Base-by-base conservation (phyloP, 768 basidiomycete genomes). In the Pleurotus giganteus region DNA sequence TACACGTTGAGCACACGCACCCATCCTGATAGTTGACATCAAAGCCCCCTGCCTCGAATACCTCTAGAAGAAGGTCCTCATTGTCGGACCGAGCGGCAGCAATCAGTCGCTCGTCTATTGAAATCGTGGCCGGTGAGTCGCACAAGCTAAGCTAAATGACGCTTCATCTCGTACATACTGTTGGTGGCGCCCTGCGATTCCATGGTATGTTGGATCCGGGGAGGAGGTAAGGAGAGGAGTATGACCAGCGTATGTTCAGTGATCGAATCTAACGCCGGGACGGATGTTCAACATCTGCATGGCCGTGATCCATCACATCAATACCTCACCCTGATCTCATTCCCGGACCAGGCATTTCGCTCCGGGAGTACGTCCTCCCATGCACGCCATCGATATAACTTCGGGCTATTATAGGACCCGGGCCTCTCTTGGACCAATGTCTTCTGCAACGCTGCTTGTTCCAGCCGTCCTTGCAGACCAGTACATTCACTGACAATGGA, bases 11-110 rank as follows among this genome's bases (percentile, higher is more conserved):
- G 55, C 24, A 29, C 41, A 77, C 88, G 60, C 63, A 90, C 90
- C 89, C 88, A 64, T 93, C 91, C 61, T 77, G 74, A 61, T 74
- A 84, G 68, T 94, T 94, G 58, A 93, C 85, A 65, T 92, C 81
- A 60, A 83, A 86, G 2, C 63, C 61, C 4, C 73, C 81, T 32
- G 81, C 63, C 17, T 79, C 73, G 54, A 91, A 80, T 12, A 88
- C 71, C 47, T 85, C 82, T 1, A 79, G 61, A 21, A 92, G 64
- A 58, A 88, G 66, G 3, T 88, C 89, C 59, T 85, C 82, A 67
- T 89, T 83, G 71, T 93, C 91, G 15, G 67, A 61, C 63, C 88
- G 82, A 27, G 89, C 91, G 8, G 89, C 90, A 26, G 82, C 82
- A 27, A 92, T 71, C 32, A 93, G 73, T 51, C 82, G 75, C 69